Percentiles rank a stretch among this genome's conserved stretches.
These are phyloP conservation scores for Cercospora canescens DNA, from an alignment of 2,329 filamentous ascomycete species.

Conservation along the genomic window DNA sequence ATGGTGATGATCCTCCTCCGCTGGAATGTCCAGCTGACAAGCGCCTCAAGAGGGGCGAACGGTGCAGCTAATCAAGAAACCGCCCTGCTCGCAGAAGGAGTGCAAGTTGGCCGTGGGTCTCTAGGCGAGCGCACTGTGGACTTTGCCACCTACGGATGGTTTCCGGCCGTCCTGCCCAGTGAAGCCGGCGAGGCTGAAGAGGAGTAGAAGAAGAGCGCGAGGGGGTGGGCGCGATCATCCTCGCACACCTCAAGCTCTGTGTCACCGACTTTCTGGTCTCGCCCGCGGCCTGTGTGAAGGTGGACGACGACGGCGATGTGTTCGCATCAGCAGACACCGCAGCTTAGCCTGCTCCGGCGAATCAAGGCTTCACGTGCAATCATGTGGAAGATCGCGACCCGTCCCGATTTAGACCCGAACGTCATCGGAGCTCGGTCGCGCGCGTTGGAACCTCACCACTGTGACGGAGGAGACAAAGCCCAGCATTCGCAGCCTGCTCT, in stretches of 20 bases:
- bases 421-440: conserved; percentile 7
- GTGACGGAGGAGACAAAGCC: conserved; percentile 6
- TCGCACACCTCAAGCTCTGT: background rate
- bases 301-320: background rate
- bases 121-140: conserved; percentile 52
- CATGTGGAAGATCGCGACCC: conserved; percentile 8
- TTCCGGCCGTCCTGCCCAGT: conserved; percentile 40
- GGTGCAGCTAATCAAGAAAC: conserved; percentile 50
- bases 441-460: conserved; percentile 9
- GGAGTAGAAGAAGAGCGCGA: background rate
- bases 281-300: background rate
- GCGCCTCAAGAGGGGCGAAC: conserved; percentile 36
- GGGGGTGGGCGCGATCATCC: conserved; percentile 5
- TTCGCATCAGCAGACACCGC: conserved; percentile 15
- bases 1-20: background rate
- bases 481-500: conserved; percentile 5
- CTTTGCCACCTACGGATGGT: conserved; percentile 51
- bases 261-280: conserved; percentile 1
- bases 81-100: conserved; percentile 48
- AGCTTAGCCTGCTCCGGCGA: conserved; percentile 7
- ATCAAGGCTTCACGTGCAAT: conserved; percentile 19
- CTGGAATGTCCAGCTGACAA: conserved; percentile 14
- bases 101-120: conserved; percentile 46
- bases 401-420: conserved; percentile 16
- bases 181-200: conserved; percentile 29